Base-by-base conservation (phyloP, 1,284 basidiomycete species). In the Puccinia polysora region DNA sequence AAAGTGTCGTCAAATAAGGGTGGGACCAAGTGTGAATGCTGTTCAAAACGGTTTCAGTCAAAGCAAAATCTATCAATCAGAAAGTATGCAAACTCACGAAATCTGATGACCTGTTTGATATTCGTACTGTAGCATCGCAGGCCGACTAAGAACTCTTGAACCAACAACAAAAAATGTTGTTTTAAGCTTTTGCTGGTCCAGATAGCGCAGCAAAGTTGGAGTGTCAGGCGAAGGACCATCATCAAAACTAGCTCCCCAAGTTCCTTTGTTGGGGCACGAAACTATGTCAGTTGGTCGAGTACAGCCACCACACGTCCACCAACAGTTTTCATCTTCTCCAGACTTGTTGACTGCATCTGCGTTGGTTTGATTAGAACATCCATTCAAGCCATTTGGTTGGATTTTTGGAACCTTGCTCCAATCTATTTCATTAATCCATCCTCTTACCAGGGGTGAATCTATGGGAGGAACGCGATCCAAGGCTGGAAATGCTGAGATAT, bases 121-220 rank as follows among this genome's bases (percentile, higher is more conserved):
- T 79, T 94, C 90, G 75, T 88, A 87, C 63, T 89, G 81, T 25
- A 96, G 84, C 76, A 93, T 86, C 15, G 84, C 79, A 5, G 92
- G 89, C 71, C 86, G 84, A 74, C 90, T 89, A 75, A 95, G 85
- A 75, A 89, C 88, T 76, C 93, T 89, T 36, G 91, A 94, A 65
- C 92, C 92, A 23, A 96, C 88, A 60, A 91, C 87, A 82, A 95
- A 97, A 84, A 97, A 96, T 1, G 93, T 96, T 2, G 91, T 86
- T 23, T 81, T 83, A 76, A 95, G 78, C 67, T 87, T 81, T 78
- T 89, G 84, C 75, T 85, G 79, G 59, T 83, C 79, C 65, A 97
- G 82, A 78, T 84, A 91, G 65, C 86, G 81, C 50, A 93, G 84
- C 15, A 92, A 81, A 47, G 40, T 63, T 4, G 69, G 69, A 2